phyloP scores from a whole-genome alignment of 768 basidiomycete genomes.

The Lactarius trivialis region DNA sequence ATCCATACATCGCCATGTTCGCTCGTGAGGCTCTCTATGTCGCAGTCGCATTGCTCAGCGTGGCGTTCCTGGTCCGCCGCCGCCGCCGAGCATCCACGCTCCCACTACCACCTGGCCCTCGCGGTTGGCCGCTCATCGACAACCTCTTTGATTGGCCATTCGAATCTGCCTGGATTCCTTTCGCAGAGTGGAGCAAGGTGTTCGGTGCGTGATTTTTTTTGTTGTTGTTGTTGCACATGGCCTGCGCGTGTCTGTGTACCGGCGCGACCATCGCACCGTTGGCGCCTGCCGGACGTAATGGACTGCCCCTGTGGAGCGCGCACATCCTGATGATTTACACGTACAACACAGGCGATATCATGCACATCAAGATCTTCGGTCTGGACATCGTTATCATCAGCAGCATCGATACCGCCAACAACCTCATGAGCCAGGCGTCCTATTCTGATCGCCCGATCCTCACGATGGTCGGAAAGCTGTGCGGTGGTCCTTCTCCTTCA shows the following conservation, averaged over 20 bases:
- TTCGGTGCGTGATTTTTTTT: conserved; percentile 19
- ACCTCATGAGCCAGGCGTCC: conserved; percentile 20
- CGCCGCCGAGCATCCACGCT: conserved; percentile 10
- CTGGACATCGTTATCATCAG: conserved; percentile 23
- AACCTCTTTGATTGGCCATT: conserved; percentile 22
- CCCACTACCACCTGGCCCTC: conserved; percentile 23
- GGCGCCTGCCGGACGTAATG: neutral
- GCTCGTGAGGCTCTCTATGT: conserved; percentile 14
- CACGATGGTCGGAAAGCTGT: conserved; percentile 22
- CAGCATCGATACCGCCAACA: conserved; percentile 13
- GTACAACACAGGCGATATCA: conserved; percentile 14
- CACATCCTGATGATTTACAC: neutral
- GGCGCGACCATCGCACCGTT: neutral
- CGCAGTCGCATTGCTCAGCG: conserved; percentile 9
- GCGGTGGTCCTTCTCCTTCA: neutral
- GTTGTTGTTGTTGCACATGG: neutral
- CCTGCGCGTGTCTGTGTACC: neutral
- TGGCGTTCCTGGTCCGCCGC: conserved; percentile 11
- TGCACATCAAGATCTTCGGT: conserved; percentile 22
- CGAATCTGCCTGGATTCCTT: conserved; percentile 18
- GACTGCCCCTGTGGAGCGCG: neutral
- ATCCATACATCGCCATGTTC: conserved; percentile 6
- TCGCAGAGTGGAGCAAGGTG: conserved; percentile 19
- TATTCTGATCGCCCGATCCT: conserved; percentile 23
- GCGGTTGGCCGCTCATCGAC: conserved; percentile 18